phyloP scores from a whole-genome alignment of 208 protist genomes.

The Leishmania tarentolae region DNA sequence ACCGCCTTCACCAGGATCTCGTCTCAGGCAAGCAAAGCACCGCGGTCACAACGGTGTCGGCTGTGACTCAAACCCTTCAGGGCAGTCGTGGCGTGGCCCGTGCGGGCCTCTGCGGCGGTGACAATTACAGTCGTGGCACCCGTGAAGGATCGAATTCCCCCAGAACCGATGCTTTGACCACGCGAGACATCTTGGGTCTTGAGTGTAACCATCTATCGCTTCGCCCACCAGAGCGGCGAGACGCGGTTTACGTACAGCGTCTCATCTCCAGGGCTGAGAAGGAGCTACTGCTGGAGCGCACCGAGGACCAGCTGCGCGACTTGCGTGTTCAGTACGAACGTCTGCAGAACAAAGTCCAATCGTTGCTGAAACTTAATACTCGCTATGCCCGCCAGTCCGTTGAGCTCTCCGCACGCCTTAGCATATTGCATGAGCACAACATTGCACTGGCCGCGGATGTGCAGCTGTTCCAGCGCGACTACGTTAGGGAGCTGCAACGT shows the following conservation, averaged over 20 bases:
- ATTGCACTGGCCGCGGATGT: constrained; percentile 56
- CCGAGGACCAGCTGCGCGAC: constrained; percentile 50
- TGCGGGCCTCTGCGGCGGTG: neutral
- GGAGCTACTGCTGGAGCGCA: constrained; percentile 61
- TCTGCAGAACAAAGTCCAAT: constrained; percentile 41
- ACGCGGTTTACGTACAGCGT: constrained; percentile 56
- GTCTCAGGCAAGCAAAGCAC: constrained; percentile 11
- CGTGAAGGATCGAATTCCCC: neutral
- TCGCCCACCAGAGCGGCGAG: constrained; percentile 24
- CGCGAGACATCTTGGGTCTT: constrained; percentile 5
- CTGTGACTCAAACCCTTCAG: neutral
- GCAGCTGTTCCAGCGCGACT: constrained; percentile 61
- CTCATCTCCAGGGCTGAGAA: constrained; percentile 68
- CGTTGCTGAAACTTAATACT: constrained; percentile 62
- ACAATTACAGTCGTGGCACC: neutral
- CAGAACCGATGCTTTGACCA: neutral
- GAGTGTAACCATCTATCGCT: neutral
- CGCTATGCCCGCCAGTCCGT: constrained; percentile 75
- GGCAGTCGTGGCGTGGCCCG: neutral
- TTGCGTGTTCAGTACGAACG: constrained; percentile 32
- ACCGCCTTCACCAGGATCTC: constrained; percentile 19
- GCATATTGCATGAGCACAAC: constrained; percentile 75
- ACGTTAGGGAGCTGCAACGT: constrained; percentile 39
- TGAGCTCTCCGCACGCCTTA: constrained; percentile 73
- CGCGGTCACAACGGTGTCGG: neutral